phyloP scores from a whole-genome alignment of 805 yeast genomes.

The Zygosaccharomyces bailii region DNA sequence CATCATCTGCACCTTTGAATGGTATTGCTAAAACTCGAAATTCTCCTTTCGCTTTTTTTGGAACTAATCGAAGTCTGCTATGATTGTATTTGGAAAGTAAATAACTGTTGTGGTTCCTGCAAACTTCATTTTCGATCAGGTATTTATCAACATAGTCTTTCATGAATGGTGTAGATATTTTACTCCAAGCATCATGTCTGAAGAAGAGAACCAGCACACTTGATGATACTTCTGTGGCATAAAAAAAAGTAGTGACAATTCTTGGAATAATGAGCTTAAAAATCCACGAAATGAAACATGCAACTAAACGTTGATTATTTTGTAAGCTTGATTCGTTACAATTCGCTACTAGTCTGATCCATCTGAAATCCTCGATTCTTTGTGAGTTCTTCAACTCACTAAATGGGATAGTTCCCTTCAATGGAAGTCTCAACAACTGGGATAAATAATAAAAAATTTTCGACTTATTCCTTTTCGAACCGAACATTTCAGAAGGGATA shows the following conservation, averaged over 20 bases:
- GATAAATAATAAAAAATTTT: slow-evolving; percentile 39
- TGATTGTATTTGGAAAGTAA: slow-evolving; percentile 25
- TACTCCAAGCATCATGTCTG: slow-evolving; percentile 57
- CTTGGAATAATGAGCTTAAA: slow-evolving; percentile 45
- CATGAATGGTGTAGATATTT: slow-evolving; percentile 42
- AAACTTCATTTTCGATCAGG: slow-evolving; percentile 28
- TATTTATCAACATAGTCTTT: slow-evolving; percentile 40
- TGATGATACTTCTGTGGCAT: slow-evolving; percentile 58
- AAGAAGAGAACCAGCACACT: slow-evolving; percentile 45
- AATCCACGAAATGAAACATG: slow-evolving; percentile 56
- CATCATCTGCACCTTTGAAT: slow-evolving; percentile 34
- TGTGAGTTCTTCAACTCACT: slow-evolving; percentile 33
- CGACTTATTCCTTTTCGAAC: slow-evolving; percentile 48
- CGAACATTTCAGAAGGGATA: slow-evolving; percentile 52
- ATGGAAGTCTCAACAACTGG: slow-evolving; percentile 37
- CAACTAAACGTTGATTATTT: slow-evolving; percentile 38
- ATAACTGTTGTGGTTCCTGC: slow-evolving; percentile 25
- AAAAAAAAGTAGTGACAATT: slow-evolving; percentile 54
- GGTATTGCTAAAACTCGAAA: slow-evolving; percentile 64
- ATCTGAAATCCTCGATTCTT: slow-evolving; percentile 43
- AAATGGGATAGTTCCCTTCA: slow-evolving; percentile 38
- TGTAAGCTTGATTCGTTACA: slow-evolving; percentile 43
- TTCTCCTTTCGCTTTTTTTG: slow-evolving; percentile 48
- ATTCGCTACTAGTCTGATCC: slow-evolving; percentile 46
- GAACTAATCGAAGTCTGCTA: slow-evolving; percentile 51